Percentiles rank a stretch among this genome's conserved stretches.
Conservation (phyloP, 2,329 filamentous ascomycete genomes). For the Sordariomycetes sp. region DNA sequence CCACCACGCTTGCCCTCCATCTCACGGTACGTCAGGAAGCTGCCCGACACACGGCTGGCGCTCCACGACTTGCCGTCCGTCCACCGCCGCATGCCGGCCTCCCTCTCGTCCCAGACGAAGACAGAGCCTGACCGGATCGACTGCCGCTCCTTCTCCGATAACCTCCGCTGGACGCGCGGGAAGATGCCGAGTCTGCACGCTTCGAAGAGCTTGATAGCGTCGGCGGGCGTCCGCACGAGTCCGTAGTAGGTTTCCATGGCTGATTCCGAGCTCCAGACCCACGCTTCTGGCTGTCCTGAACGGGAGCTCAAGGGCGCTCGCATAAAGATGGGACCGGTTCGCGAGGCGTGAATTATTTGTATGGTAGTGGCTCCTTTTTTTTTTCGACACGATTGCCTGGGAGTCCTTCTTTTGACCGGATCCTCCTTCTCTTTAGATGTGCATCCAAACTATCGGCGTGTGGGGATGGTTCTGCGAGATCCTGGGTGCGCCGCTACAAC, state of each 20-base stretch:
- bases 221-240: slow-evolving; percentile 84
- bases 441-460: background rate
- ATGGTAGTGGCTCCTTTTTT: background rate
- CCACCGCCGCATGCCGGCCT: slow-evolving; percentile 97
- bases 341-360: background rate
- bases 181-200: slow-evolving; percentile 82
- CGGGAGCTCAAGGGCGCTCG: background rate
- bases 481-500: background rate
- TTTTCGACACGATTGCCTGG: background rate
- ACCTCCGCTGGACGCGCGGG: slow-evolving; percentile 78
- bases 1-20: slow-evolving; percentile 98
- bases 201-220: slow-evolving; percentile 98
- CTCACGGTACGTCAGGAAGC: slow-evolving; percentile 92
- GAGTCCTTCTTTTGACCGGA: background rate
- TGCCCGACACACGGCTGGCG: slow-evolving; percentile 90
- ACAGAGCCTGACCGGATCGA: slow-evolving; percentile 94
- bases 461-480: background rate
- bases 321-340: background rate
- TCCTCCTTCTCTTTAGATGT: slow-evolving; percentile 3
- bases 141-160: slow-evolving; percentile 95
- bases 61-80: slow-evolving; percentile 99
- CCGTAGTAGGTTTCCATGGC: slow-evolving; percentile 94
- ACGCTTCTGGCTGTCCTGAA: background rate
- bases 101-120: slow-evolving; percentile 98
- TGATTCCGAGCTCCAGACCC: background rate